Evolutionary conservation across 2,329 filamentous ascomycete species (phyloP), one percentile per base, ranked within the genome.

Genomic region (Nothopassalora personata): DNA sequence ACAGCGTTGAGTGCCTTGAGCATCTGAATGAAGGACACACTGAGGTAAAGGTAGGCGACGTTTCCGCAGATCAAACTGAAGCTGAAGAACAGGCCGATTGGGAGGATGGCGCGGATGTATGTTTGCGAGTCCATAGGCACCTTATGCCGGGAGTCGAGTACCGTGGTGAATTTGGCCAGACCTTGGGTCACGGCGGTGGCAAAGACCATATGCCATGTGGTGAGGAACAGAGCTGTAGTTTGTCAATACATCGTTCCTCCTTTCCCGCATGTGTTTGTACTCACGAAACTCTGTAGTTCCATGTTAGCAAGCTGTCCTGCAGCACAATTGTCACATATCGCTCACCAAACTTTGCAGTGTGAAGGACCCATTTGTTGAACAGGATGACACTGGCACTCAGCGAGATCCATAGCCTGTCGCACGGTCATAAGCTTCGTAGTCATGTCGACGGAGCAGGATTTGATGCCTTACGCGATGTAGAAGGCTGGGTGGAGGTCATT

Each of bases 331-430:
- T 18, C 2, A 15, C 5, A 15, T 11, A 11, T 28, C 76, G 76
- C 72, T 77, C 81, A 63, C 76, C 84, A 80, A 97, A 97, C 65
- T 90, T 83, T 65, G 88, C 83, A 33, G 88, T 92, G 71, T 92
- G 87, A 62, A 97, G 83, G 70, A 99, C 91, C 86, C 90, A 96
- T 85, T 99, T 99, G 86, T 99, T 97, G 87, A 97, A 97, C 60
- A 99, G 81, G 74, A 99, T 99, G 72, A 97, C 91, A 70, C 89
- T 90, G 39, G 91, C 96, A 72, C 90, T 96, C 74, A 97, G 82
- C 59, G 86, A 80, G 73, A 99, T 97, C 94, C 94, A 99, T 68
- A 66, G 61, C 15, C 64, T 66, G 54, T 33, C 27, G 15, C 19
- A 49, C 31, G 31, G 39, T 60, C 57, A 62, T 58, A 33, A 54